Evolutionary conservation across 108 stramenopile genomes (phyloP).

Genomic region (Cylindrotheca fusiformis): DNA sequence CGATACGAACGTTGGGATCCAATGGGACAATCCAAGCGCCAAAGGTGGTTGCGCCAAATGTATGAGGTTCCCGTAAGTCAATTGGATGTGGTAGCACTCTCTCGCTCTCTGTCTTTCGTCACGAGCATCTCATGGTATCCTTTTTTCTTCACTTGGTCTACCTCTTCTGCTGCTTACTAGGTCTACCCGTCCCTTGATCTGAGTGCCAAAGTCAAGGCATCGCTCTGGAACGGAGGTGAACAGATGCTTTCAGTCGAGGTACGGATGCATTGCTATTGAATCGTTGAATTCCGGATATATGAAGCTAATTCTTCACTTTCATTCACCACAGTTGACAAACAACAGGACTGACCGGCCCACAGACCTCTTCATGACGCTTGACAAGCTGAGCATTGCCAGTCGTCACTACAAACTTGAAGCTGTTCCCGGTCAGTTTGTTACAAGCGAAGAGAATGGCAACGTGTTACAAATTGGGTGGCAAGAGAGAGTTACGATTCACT

Average conservation of each 20-base stretch:
- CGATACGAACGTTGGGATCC: conserved; percentile 59
- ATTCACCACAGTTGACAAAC: conserved; percentile 53
- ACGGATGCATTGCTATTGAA: conserved; percentile 4
- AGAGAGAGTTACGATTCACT: conserved; percentile 73
- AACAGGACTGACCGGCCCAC: conserved; percentile 71
- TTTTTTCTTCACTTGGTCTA: not conserved
- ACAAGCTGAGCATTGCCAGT: conserved; percentile 68
- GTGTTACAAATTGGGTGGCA: conserved; percentile 67
- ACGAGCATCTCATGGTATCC: not conserved
- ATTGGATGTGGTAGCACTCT: not conserved
- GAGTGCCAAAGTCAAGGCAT: conserved; percentile 59
- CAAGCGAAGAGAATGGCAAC: conserved; percentile 18
- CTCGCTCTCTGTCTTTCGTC: not conserved
- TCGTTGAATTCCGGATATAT: not conserved
- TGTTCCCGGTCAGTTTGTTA: conserved; percentile 54
- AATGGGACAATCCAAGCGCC: conserved; percentile 19
- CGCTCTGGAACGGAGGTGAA: conserved; percentile 52
- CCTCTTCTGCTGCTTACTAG: not conserved
- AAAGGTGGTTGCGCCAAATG: conserved; percentile 70
- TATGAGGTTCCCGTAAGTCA: conserved; percentile 49
- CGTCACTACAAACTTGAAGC: conserved; percentile 58
- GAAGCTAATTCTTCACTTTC: not conserved
- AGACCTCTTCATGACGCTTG: conserved; percentile 49
- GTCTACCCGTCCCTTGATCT: conserved; percentile 76
- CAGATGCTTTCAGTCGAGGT: conserved; percentile 75